These are phyloP conservation scores for Scytalidium lignicola DNA, from an alignment of 2,329 filamentous ascomycete genomes.

Conservation along the genomic window DNA sequence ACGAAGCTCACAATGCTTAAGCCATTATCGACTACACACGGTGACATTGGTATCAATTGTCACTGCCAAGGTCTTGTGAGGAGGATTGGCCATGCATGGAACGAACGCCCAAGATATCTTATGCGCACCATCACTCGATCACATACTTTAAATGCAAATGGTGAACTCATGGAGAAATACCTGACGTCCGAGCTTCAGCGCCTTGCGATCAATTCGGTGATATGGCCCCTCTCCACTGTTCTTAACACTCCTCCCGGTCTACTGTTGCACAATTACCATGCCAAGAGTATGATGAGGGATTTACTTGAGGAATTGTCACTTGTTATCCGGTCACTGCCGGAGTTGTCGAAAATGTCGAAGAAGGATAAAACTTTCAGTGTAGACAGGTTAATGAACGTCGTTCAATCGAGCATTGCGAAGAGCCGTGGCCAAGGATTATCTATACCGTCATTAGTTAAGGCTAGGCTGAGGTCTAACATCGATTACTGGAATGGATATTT, in stretches of 20 bases:
- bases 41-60: not conserved
- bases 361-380: constrained; percentile 51
- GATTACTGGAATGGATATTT: constrained; percentile 89
- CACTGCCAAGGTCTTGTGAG: not conserved
- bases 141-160: constrained; percentile 55
- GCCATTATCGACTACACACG: not conserved
- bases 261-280: constrained; percentile 60
- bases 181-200: constrained; percentile 72
- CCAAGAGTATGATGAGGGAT: constrained; percentile 61
- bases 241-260: constrained; percentile 71
- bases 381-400: constrained; percentile 56
- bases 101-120: constrained; percentile 50
- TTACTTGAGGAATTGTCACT: constrained; percentile 69
- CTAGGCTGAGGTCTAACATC: constrained; percentile 65
- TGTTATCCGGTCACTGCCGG: constrained; percentile 70
- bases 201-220: constrained; percentile 67
- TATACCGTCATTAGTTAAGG: constrained; percentile 62
- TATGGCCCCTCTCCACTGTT: constrained; percentile 77
- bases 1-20: constrained; percentile 30
- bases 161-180: constrained; percentile 55
- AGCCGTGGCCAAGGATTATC: constrained; percentile 47
- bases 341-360: constrained; percentile 56
- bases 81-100: constrained; percentile 30
- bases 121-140: constrained; percentile 58
- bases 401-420: constrained; percentile 46